Percentiles rank a stretch among this genome's conserved stretches.
phyloP scores from a whole-genome alignment of 2,329 filamentous ascomycete species.

The Hyphodiscus sp. region DNA sequence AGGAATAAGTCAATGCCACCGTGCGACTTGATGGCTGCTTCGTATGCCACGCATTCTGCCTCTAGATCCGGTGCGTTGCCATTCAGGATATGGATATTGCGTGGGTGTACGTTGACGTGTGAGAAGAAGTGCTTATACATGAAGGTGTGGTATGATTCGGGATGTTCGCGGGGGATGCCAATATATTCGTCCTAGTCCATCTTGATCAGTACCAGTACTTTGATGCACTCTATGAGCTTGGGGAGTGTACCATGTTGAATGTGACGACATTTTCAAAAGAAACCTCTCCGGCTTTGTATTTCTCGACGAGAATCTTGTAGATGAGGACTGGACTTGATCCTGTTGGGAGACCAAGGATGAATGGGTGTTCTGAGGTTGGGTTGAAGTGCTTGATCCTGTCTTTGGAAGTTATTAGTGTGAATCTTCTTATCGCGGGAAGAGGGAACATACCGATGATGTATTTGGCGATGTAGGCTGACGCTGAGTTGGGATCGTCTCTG shows the following conservation, averaged over 20 bases:
- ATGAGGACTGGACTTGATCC: constrained; percentile 74
- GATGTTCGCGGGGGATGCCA: constrained; percentile 73
- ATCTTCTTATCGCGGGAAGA: background rate
- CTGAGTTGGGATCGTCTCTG: constrained; percentile 60
- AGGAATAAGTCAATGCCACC: constrained; percentile 84
- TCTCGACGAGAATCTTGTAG: constrained; percentile 68
- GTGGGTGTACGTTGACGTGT: constrained; percentile 71
- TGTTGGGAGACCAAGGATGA: constrained; percentile 77
- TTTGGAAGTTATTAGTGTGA: constrained; percentile 26
- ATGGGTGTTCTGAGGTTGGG: constrained; percentile 65
- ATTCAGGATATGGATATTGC: constrained; percentile 78
- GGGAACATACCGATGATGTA: constrained; percentile 62
- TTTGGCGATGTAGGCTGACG: constrained; percentile 71
- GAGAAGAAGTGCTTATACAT: constrained; percentile 94
- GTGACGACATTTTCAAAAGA: constrained; percentile 86
- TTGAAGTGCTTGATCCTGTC: constrained; percentile 73
- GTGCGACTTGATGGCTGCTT: constrained; percentile 64
- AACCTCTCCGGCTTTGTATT: constrained; percentile 63
- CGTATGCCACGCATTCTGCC: constrained; percentile 72
- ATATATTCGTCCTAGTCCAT: constrained; percentile 71
- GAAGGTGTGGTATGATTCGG: constrained; percentile 83
- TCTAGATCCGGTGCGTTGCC: constrained; percentile 72
- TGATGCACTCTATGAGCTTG: background rate
- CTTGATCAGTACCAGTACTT: background rate
- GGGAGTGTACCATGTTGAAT: constrained; percentile 71